Evolutionary conservation across 2,329 filamentous ascomycete genomes (phyloP).

Genomic region (Fusarium proliferatum): DNA sequence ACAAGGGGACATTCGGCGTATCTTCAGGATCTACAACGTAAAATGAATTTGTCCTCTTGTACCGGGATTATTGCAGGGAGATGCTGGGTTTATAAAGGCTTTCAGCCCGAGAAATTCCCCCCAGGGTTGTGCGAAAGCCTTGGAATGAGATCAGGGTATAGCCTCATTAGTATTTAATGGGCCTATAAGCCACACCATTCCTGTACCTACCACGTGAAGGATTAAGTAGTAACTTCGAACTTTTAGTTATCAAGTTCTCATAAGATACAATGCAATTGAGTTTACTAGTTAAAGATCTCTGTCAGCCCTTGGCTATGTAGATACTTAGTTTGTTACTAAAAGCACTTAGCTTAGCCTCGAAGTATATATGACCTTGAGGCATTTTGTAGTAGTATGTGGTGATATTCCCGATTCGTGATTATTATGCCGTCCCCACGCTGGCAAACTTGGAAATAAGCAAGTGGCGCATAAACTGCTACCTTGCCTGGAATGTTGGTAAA

Average conservation of each 20-base stretch:
- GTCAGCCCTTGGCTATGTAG: accelerated
- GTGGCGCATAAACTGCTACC: background rate
- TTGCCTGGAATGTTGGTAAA: background rate
- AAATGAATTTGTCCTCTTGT: accelerated
- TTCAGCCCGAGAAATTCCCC: accelerated
- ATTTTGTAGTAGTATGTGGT: background rate
- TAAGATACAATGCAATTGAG: background rate
- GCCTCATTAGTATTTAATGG: background rate
- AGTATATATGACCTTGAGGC: background rate
- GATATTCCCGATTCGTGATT: too few species aligned
- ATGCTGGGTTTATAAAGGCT: accelerated
- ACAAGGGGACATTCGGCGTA: too few species aligned
- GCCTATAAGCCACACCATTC: background rate
- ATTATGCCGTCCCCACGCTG: background rate
- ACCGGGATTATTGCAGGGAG: accelerated
- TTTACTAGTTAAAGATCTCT: background rate
- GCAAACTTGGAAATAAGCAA: background rate
- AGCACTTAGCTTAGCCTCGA: background rate
- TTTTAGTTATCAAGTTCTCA: too few species aligned
- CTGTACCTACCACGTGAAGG: accelerated
- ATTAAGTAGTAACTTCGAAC: too few species aligned
- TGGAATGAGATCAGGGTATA: accelerated
- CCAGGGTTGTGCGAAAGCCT: accelerated
- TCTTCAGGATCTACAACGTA: accelerated
- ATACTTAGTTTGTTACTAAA: background rate